phyloP scores from a whole-genome alignment of 2,329 filamentous ascomycete genomes.

The Penicillium sp. region DNA sequence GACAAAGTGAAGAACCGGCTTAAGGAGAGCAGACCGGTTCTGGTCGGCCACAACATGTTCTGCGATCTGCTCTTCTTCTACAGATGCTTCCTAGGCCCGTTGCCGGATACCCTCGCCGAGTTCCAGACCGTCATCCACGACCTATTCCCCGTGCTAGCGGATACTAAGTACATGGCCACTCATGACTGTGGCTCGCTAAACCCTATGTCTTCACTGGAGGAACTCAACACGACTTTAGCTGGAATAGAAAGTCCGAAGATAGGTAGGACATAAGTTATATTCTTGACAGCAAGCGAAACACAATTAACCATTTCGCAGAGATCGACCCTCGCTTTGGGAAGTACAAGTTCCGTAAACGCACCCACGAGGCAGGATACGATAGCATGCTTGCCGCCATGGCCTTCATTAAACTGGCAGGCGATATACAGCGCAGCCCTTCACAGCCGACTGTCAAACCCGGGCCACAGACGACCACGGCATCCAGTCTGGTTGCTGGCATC shows the following conservation, averaged over 20 bases:
- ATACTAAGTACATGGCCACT: conserved; percentile 57
- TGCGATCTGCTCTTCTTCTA: conserved; percentile 56
- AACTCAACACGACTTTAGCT: conserved; percentile 23
- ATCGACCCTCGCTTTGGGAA: conserved; percentile 27
- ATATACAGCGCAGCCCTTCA: conserved; percentile 30
- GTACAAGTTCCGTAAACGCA: conserved; percentile 21
- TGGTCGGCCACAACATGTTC: conserved; percentile 58
- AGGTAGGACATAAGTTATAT: conserved; percentile 17
- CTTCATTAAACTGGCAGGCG: conserved; percentile 48
- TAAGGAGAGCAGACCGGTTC: conserved; percentile 40
- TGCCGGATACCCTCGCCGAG: conserved; percentile 49
- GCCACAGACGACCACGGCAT: neutral
- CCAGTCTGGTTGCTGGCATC: neutral
- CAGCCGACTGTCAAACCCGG: neutral
- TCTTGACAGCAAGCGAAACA: neutral
- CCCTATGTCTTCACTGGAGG: conserved; percentile 32
- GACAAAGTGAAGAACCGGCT: conserved; percentile 35
- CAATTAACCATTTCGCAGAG: conserved; percentile 21
- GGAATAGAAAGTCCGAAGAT: conserved; percentile 24
- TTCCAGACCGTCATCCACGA: conserved; percentile 46
- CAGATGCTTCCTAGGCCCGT: conserved; percentile 49
- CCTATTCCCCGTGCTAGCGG: conserved; percentile 50
- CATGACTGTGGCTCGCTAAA: conserved; percentile 47
- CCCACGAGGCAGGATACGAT: conserved; percentile 57
- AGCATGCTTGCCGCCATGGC: conserved; percentile 53